Base-by-base conservation (phyloP, 2,329 filamentous ascomycete genomes). In the Colletotrichum lindemuthianum region DNA sequence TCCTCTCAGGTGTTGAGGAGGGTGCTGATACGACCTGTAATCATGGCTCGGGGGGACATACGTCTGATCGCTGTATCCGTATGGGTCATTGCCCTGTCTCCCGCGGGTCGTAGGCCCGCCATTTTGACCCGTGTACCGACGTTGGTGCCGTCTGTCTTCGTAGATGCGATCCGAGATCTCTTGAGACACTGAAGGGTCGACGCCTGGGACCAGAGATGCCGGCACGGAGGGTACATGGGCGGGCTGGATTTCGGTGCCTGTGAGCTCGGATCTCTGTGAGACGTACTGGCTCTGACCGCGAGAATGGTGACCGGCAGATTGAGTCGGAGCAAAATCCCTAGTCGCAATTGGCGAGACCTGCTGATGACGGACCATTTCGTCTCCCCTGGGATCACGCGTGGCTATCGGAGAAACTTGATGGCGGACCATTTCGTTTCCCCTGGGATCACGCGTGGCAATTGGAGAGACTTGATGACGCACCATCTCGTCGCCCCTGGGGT, bases 141-240 rank as follows among this genome's bases (percentile, higher is more conserved):
- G 74, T 32, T 82, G 80, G 33, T 79, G 76, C 8, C 79, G 81
- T 57, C 82, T 81, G 24, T 88, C 86, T 50, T 86, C 81, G 49
- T 86, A 82, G 52, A 86, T 82, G n/a, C 84, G 80, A 3, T 87
- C 84, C 1, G 84, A 78, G n/a, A 88, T 78, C 69, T 89, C 86
- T 58, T 84, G 81, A 1, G 85, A 81, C 40, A 88, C 75, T 15
- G 72, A 73, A 4, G 85, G 84, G 66, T 90, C 87, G 33, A 88
- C 79, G 4, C 87, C 87, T n/a, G 87, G 84, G 8, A 90, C 82
- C 24, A 90, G 76, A 4, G 86, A 86, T 2, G 85, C 73, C 5
- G 88, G 88, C 2, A 88, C 77, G 4, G 79, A 72, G 1, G 84
- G 81, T 16, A 83, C 67, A 4, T 72, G 76, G 70, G 85, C 83